Conservation (phyloP, 306 rosid species). For the Acacia crassicarpa region DNA sequence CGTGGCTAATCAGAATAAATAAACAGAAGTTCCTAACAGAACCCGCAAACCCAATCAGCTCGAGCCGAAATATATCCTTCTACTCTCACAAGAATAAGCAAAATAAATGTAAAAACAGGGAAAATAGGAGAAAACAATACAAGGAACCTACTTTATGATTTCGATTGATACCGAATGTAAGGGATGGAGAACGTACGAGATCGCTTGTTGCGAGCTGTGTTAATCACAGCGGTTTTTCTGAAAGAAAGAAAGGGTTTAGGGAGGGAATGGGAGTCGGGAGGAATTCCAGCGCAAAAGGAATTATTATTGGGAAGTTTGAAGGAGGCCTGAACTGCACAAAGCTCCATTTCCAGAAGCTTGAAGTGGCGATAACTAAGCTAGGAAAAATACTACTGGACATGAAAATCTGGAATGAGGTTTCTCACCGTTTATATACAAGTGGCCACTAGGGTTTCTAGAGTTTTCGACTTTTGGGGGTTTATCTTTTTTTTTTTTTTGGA, state of each 20-base stretch:
- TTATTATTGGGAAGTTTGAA: slow-evolving; percentile 22
- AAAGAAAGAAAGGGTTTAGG: slow-evolving; percentile 18
- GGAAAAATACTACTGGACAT: neutral
- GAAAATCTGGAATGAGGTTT: accelerated
- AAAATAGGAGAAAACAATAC: neutral
- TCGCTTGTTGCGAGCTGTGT: neutral
- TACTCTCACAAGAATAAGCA: neutral
- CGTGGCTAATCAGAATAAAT: neutral
- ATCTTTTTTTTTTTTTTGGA: too few relatives aligned
- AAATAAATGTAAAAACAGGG: neutral
- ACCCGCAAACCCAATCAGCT: neutral
- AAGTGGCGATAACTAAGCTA: neutral
- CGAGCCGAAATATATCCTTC: neutral
- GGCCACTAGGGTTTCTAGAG: slow-evolving; percentile 39
- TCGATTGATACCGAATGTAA: slow-evolving; percentile 1
- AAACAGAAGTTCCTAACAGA: neutral
- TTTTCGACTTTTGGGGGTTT: too few relatives aligned
- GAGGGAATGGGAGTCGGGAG: neutral
- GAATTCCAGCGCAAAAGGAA: neutral
- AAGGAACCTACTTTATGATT: slow-evolving; percentile 16
- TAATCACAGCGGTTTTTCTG: slow-evolving; percentile 5
- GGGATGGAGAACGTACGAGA: slow-evolving; percentile 37
- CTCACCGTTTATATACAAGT: neutral
- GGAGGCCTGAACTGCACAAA: slow-evolving; percentile 30
- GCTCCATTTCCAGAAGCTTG: slow-evolving; percentile 29